Base-by-base conservation (phyloP, 805 yeast species). In the Pichia deserticola region DNA sequence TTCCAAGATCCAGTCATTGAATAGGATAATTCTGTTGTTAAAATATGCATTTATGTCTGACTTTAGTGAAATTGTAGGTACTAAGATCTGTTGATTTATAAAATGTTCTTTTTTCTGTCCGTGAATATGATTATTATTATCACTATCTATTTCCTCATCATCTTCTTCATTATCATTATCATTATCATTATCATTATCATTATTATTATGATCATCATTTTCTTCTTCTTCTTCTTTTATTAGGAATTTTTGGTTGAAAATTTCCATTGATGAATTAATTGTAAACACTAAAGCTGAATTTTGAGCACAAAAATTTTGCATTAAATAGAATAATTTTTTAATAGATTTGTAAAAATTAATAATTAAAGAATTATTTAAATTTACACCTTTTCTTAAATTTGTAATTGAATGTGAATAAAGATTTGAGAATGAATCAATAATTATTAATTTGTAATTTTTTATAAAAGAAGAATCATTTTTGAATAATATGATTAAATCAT, bases 81-180 rank as follows among this genome's bases (percentile, higher is more conserved):
- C 67, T n/a, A 65, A 50, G 8, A 64, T 62, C 35, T 56, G 58
- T 49, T 65, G 68, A n/a, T 54, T 52, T 10, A 63, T 56, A 30
- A 48, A 58, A 1, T 29, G 5, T 7, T 33, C 15, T 29, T 46
- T 43, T 20, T 25, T n/a, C 49, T 15, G 7, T 25, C 38, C 9
- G 12, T 44, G 15, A 30, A 35, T 32, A 11, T 30, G 20, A 37
- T 20, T 20, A 20, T 3, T 20, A 20, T 20, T 20, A 20, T 20
- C 20, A 20, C 20, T 20, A 3, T 20, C 20, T 20, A 20, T 20
- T 20, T 20, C 20, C 20, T 20, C 20, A 20, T 20, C 20, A 9
- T 30, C 34, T 6, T 34, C 35, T 33, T 15, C 15, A n/a, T 25
- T 29, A 44, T 5, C 15, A 11, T 20, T 40, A n/a, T n/a, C 28